Evolutionary conservation across 1,284 basidiomycete genomes (phyloP), one percentile per base, ranked within the genome.

Genomic region (Boletus chippewaensis): DNA sequence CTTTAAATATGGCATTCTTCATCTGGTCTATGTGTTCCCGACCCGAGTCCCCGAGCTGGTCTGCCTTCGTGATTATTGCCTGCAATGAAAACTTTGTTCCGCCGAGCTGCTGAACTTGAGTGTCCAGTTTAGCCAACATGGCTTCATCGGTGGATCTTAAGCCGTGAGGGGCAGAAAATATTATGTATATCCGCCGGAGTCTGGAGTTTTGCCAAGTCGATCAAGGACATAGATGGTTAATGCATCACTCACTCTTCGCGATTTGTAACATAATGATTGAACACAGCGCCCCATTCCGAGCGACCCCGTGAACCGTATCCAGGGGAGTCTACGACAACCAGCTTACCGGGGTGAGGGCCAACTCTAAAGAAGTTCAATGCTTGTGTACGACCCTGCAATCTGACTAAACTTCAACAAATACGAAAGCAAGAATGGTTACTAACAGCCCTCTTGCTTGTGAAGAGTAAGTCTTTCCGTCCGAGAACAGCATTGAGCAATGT

Each of bases 221-320:
- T 15, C 20, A 24, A 35, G 13, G 18, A 5, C 38, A 29, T 13
- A 22, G 15, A 22, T 40, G 28, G 16, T 38, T 7, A 5, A 26
- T 28, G 24, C 1, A 18, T 8, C 24, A 59, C 81, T 54, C 57
- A 88, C 85, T 83, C 73, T 60, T 75, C 64, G 22, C 86, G 78
- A 28, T 68, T 76, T 44, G 73, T 61, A 15, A 87, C 57, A 61
- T 88, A 89, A 41, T 78, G 66, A 48, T 84, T 72, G 64, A 88
- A 86, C 2, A 87, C 57, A 32, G 70, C 59, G 1, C 87, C 86
- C 86, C 86, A 89, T 67, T 87, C 83, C 24, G 75, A 73, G 41
- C 84, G 74, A 10, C 87, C 86, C 49, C 84, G 74, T n/a, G 73
- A 65, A 42, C 87, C 87, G 61, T 89, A 90, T 7, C 87, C 87